Evolutionary conservation across 1,284 basidiomycete genomes (phyloP).

Genomic region (Irpex lacteus): DNA sequence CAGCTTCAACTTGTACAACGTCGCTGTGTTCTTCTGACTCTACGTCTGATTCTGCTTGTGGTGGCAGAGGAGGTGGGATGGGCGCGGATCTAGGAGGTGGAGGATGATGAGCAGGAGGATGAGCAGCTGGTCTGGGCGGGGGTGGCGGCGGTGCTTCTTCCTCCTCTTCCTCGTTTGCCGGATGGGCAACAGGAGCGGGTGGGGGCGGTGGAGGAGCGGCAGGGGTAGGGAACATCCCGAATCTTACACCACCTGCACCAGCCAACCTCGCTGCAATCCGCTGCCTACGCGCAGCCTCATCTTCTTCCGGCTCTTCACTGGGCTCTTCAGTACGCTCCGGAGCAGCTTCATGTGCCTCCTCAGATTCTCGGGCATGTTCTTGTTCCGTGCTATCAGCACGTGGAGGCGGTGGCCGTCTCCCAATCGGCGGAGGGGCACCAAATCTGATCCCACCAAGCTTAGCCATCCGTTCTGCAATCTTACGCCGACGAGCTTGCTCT

Average conservation of each 20-base stretch:
- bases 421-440: slow-evolving; percentile 49
- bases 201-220: slow-evolving; percentile 20
- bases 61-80: slow-evolving; percentile 29
- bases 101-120: background rate
- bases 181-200: slow-evolving; percentile 19
- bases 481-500: slow-evolving; percentile 49
- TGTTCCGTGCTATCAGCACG: slow-evolving; percentile 33
- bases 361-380: slow-evolving; percentile 32
- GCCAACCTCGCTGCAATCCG: slow-evolving; percentile 69
- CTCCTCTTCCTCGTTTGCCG: slow-evolving; percentile 16
- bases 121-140: slow-evolving; percentile 19
- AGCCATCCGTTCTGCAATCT: slow-evolving; percentile 79
- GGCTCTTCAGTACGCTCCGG: slow-evolving; percentile 15
- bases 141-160: slow-evolving; percentile 20
- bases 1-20: slow-evolving; percentile 58
- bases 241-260: slow-evolving; percentile 72
- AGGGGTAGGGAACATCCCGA: slow-evolving; percentile 62
- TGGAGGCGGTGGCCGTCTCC: slow-evolving; percentile 38
- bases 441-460: slow-evolving; percentile 72
- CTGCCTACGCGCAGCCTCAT: slow-evolving; percentile 64
- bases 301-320: slow-evolving; percentile 44
- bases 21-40: slow-evolving; percentile 46
- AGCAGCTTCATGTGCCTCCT: slow-evolving; percentile 23
- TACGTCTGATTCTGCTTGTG: slow-evolving; percentile 38
- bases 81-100: slow-evolving; percentile 5